These are phyloP conservation scores for Cercospora janseana DNA, from an alignment of 2,329 filamentous ascomycete species.

Conservation along the genomic window DNA sequence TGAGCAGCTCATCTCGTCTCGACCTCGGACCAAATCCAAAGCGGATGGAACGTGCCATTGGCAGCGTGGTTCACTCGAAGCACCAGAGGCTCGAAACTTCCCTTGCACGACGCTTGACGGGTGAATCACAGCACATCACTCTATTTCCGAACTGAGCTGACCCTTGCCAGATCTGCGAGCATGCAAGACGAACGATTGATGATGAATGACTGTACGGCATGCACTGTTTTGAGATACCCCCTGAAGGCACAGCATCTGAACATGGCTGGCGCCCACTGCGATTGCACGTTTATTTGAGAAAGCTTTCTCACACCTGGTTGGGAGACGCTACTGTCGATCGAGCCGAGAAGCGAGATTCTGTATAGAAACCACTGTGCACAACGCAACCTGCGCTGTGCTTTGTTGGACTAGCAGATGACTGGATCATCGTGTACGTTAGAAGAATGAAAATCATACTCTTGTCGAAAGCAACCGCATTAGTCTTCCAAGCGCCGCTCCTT, in stretches of 20 bases:
- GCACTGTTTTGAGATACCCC: conserved; percentile 16
- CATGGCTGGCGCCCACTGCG: conserved; percentile 8
- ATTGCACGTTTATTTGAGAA: conserved; percentile 4
- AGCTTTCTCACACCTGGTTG: background rate
- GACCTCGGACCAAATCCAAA: background rate
- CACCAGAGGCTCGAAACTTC: background rate
- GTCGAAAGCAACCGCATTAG: background rate
- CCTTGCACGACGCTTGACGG: conserved; percentile 1
- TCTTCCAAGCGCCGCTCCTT: background rate
- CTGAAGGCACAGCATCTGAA: conserved; percentile 4
- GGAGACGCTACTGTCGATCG: background rate
- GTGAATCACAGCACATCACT: background rate
- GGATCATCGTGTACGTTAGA: conserved; percentile 2
- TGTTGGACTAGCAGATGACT: conserved; percentile 9
- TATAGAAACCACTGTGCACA: conserved; percentile 6
- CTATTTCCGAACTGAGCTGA: background rate
- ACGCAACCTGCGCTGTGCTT: background rate
- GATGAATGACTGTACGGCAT: conserved; percentile 11
- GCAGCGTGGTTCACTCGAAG: background rate
- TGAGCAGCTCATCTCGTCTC: background rate
- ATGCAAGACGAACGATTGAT: conserved; percentile 9
- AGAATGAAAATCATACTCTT: background rate
- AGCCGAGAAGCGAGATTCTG: background rate
- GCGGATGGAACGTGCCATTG: background rate
- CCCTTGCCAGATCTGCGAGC: too few species aligned